Base-by-base conservation (phyloP, 2,329 filamentous ascomycete genomes). In the Monilinia laxa region DNA sequence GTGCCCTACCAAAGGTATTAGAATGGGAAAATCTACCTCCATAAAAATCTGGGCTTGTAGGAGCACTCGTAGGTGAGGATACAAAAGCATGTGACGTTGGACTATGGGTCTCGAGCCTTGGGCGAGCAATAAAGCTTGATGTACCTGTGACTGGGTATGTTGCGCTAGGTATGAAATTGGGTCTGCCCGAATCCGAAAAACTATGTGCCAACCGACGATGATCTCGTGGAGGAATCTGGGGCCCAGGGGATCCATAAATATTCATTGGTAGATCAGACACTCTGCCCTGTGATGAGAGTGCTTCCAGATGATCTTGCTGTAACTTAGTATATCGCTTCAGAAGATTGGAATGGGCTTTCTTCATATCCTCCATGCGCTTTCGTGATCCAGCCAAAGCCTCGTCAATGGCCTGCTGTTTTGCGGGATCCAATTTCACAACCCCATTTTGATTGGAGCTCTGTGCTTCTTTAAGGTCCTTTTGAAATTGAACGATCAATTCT, bases 331-430 rank as follows among this genome's bases (percentile, higher is more conserved):
- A 82, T 57, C 81, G 79, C 55, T 81, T 78, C 11, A 84, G 75
- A 6, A 87, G 75, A 40, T 80, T 79, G 35, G 80, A 80, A 70
- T 86, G 81, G 4, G 82, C 80, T 71, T 82, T 84, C 70, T 84
- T 82, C 47, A 85, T 73, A 52, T 82, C 80, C 3, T 78, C 74
- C 40, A 85, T 76, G 62, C 82, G 83, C 35, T 49, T 52, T 42
- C 68, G 67, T 12, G 66, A 71, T 5, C 65, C 69, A 49, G 68
- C 66, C 25, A 73, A 49, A 20, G 69, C 68, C 2, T 64, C 63
- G 16, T 75, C 73, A 11, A 75, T 68, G 55, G 56, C 20, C 62
- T 66, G n/a, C 49, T 64, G 52, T 47, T 59, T 23, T 38, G 28
- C n/a, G 18, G 58, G 58, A 51, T 60, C 58, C 28, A 60, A 11